Percentiles rank a stretch among this genome's conserved stretches.
Conservation (phyloP, 2,329 filamentous ascomycete species). For the Metarhizium rileyi region DNA sequence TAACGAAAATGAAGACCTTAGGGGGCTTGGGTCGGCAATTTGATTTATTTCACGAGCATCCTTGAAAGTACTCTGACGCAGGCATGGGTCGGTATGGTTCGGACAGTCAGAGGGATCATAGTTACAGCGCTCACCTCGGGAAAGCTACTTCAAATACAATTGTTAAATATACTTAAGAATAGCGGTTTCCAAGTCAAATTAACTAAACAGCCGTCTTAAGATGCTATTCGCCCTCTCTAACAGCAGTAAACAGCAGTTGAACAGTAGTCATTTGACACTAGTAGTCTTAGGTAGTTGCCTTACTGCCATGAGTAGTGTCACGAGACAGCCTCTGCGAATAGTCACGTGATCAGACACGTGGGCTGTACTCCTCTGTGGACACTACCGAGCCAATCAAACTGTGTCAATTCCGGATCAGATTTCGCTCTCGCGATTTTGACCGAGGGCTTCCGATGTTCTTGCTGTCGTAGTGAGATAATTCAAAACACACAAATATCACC, state of each 20-base stretch:
- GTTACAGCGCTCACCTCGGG: neutral
- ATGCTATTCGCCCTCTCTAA: no score
- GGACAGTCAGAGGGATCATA: neutral
- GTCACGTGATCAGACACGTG: conserved; percentile 15
- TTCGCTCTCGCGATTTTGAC: conserved; percentile 28
- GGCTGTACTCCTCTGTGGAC: neutral
- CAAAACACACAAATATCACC: conserved; percentile 26
- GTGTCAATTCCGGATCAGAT: conserved; percentile 39
- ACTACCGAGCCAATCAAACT: conserved; percentile 34
- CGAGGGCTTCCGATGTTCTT: conserved; percentile 32
- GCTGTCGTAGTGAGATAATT: conserved; percentile 22
- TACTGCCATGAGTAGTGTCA: no score
- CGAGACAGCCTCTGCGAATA: no score
- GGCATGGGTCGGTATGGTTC: neutral
- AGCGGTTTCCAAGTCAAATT: no score
- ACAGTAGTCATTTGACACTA: no score
- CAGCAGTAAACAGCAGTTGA: no score
- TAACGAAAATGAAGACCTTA: neutral
- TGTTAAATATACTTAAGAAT: no score
- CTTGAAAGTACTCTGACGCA: neutral
- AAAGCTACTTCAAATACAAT: neutral
- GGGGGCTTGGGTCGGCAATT: conserved; percentile 1
- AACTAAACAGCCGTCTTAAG: no score
- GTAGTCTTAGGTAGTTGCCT: no score
- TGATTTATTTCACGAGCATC: neutral